Evolutionary conservation across 495 filamentous ascomycete species (phyloP).

Genomic region (Lasiosphaeria miniovina): DNA sequence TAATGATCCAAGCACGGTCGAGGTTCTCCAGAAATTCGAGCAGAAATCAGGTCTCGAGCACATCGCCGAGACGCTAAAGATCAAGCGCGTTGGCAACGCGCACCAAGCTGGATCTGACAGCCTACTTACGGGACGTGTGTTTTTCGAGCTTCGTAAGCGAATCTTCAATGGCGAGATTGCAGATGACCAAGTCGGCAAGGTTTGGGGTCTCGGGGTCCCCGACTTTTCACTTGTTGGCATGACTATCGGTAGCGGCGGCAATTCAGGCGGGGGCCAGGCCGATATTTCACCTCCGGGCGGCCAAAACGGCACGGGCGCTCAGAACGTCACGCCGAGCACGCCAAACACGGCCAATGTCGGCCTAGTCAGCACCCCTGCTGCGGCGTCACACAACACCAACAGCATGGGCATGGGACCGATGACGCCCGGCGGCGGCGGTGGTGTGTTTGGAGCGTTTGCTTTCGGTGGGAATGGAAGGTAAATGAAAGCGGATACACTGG

Average conservation of each 20-base stretch:
- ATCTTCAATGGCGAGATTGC: constrained; percentile 82
- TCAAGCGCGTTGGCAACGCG: constrained; percentile 77
- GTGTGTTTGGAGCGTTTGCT: constrained; percentile 58
- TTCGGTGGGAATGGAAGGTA: constrained; percentile 34
- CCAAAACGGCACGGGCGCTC: constrained; percentile 32
- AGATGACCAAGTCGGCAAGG: constrained; percentile 73
- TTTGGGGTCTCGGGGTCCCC: constrained; percentile 72
- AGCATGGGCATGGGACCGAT: constrained; percentile 54
- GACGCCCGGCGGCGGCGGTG: constrained; percentile 67
- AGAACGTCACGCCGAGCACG: constrained; percentile 65
- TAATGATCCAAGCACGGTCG: constrained; percentile 57
- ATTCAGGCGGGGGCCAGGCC: constrained; percentile 20
- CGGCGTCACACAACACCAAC: constrained; percentile 53
- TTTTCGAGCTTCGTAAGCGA: constrained; percentile 79
- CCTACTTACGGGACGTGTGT: constrained; percentile 87
- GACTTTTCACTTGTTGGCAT: constrained; percentile 51
- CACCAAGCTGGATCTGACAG: constrained; percentile 93
- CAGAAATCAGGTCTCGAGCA: constrained; percentile 87
- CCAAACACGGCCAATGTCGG: constrained; percentile 57
- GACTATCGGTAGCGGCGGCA: constrained; percentile 34
- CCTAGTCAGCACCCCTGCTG: constrained; percentile 57
- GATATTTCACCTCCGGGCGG: constrained; percentile 39
- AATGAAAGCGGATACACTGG: background rate
- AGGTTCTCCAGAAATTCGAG: constrained; percentile 74
- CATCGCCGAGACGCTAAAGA: constrained; percentile 86